Evolutionary conservation across 495 filamentous ascomycete species (phyloP), one percentile per base, ranked within the genome.

Genomic region (Friedmanniomyces endolithicus): DNA sequence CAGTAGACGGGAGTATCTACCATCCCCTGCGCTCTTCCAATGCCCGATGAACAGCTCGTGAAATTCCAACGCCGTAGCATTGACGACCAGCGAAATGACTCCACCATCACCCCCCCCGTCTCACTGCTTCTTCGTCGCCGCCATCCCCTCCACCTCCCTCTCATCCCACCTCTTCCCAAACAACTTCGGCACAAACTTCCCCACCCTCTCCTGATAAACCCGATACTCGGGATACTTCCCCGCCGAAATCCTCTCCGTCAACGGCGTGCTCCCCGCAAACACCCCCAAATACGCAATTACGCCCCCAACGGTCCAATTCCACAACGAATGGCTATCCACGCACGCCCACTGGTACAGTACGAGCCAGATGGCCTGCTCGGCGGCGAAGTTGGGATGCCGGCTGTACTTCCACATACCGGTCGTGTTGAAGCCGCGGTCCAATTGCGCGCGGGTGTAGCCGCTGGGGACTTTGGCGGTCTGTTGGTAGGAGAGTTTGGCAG

Each of bases 351-450:
- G 75, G 66, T 97, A 97, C 53, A 96, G 65, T 24, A 77, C 65
- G 34, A 94, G 68, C 94, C 94, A 99, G 65, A 97, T 81, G 25
- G 82, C 77, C 71, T 97, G 90, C 69, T 99, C 94, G 37, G 87
- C 85, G 25, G 83, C 79, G 64, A 96, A 97, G 70, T 97, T 97
- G 37, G 94, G 94, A 68, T 99, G 94, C 9, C 94, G 80, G 54
- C 80, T 86, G 65, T 78, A 87, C 0, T 81, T 83, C 84, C 85
- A 99, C 20, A 99, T 74, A 0, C 94, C 94, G 1, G 75, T 80
- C 34, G 88, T 83, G 46, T 86, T 77, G 67, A 99, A 99, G 44
- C 94, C 94, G 43, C 94, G 82, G 61, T 96, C 88, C 0, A 99
- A 77, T 56, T 96, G 88, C 58, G 81, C 83, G 51, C 80, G 78